Evolutionary conservation across 192 early-diverging fungal species (phyloP), one percentile per base, ranked within the genome.

Genomic region (Linderina pennispora): DNA sequence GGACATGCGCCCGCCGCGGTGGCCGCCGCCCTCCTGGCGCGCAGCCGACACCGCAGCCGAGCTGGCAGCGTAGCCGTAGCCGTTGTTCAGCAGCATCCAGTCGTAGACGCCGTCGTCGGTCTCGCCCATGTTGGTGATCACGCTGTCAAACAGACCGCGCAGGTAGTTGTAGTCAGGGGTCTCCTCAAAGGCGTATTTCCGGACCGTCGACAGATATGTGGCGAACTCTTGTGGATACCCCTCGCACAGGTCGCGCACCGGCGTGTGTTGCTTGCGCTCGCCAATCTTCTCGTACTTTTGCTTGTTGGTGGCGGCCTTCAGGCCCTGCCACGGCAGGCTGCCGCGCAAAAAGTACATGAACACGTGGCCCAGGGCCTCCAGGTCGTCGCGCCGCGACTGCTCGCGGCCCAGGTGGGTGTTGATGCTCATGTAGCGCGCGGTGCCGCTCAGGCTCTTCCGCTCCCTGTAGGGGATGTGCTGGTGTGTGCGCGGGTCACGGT

Each of bases 271-370:
- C 71, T 98, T 98, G 79, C 92, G 92, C 70, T 98, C 93, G 31
- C 95, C 95, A 68, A 98, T 98, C 64, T 94, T 92, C 63, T 98
- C 95, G 66, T 98, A 98, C 55, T 98, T 98, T 80, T 98, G 93
- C 62, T 96, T 93, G 79, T 98, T 98, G 48, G 91, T 94, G 14
- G 86, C 88, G 1, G 95, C 95, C 74, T 95, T 97, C 17, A 98
- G 68, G 4, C 95, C 95, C 72, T 98, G 95, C 95, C 95, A 98
- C 11, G 95, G 95, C 38, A 98, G 74, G 17, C 79, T 79, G 18
- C 93, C 91, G 38, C 91, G 81, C 68, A 98, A 76, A 66, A 98
- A 96, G 76, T 98, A 98, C 82, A 98, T 90, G 49, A 98, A 94
- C 8, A 98, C 95, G 65, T 98, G 95, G 32, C 95, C 95, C 43